These are phyloP conservation scores for Diaporthe amygdali DNA, from an alignment of 2,329 filamentous ascomycete genomes.

Conservation along the genomic window DNA sequence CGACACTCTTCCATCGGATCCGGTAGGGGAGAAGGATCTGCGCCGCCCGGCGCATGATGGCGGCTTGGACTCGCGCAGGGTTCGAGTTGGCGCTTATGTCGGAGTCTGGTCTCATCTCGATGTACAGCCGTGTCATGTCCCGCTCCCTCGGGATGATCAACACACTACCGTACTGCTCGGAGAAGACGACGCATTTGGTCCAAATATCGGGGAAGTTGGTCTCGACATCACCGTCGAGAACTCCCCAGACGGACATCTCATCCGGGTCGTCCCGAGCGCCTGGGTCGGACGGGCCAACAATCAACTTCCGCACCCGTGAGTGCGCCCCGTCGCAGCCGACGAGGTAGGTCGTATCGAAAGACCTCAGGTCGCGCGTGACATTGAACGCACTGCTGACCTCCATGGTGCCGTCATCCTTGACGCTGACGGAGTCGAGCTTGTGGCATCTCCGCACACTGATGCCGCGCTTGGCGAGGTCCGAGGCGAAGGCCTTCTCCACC, in stretches of 20 bases:
- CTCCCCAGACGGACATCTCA: constrained; percentile 66
- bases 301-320: constrained; percentile 70
- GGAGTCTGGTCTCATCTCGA: constrained; percentile 58
- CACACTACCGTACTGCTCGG: constrained; percentile 70
- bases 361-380: constrained; percentile 38
- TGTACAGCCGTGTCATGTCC: constrained; percentile 72
- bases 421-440: constrained; percentile 38
- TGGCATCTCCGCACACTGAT: constrained; percentile 48
- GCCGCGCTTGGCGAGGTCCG: constrained; percentile 57
- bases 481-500: constrained; percentile 60
- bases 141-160: constrained; percentile 77
- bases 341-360: constrained; percentile 20
- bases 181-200: constrained; percentile 75
- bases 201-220: constrained; percentile 78
- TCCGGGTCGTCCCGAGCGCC: constrained; percentile 63
- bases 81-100: constrained; percentile 47
- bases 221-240: constrained; percentile 72
- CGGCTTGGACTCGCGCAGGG: constrained; percentile 53
- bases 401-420: constrained; percentile 41
- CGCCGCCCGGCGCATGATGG: constrained; percentile 71
- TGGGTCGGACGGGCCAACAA: constrained; percentile 49
- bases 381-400: constrained; percentile 49
- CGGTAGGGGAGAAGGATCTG: constrained; percentile 64
- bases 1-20: constrained; percentile 62
- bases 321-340: constrained; percentile 63